Evolutionary conservation across 768 basidiomycete species (phyloP).

Genomic region (Mycena rebaudengoi): DNA sequence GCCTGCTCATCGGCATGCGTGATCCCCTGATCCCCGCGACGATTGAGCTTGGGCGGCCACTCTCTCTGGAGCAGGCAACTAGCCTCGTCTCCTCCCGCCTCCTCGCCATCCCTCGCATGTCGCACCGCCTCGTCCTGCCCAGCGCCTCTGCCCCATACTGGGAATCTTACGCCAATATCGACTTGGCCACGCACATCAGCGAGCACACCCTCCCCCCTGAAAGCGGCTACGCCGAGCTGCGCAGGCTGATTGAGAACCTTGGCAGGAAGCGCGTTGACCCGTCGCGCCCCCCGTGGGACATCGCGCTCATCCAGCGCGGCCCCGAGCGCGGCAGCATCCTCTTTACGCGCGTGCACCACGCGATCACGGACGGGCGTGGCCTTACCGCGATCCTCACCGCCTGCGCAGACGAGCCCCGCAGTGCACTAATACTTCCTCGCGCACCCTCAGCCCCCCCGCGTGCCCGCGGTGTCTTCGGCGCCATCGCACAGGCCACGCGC

Average conservation of each 20-base stretch:
- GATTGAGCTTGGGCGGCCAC: constrained; percentile 1
- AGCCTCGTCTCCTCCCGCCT: constrained; percentile 1
- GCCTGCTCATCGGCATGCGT: constrained; percentile 19
- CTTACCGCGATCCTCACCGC: constrained; percentile 3
- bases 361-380: constrained; percentile 3
- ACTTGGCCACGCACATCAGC: background rate
- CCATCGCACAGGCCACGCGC: background rate
- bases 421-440: background rate
- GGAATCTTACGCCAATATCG: constrained; percentile 6
- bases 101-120: constrained; percentile 15
- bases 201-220: background rate
- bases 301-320: constrained; percentile 8
- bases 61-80: background rate
- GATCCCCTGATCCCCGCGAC: constrained; percentile 10
- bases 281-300: constrained; percentile 8
- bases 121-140: constrained; percentile 5
- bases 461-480: background rate
- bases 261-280: background rate
- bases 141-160: background rate
- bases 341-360: constrained; percentile 14
- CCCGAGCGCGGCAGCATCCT: constrained; percentile 1
- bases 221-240: constrained; percentile 7
- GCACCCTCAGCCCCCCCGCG: background rate
- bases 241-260: constrained; percentile 1
- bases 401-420: background rate